Evolutionary conservation across 2,329 filamentous ascomycete genomes (phyloP), one percentile per base, ranked within the genome.

Genomic region (Metarhizium guizhouense): DNA sequence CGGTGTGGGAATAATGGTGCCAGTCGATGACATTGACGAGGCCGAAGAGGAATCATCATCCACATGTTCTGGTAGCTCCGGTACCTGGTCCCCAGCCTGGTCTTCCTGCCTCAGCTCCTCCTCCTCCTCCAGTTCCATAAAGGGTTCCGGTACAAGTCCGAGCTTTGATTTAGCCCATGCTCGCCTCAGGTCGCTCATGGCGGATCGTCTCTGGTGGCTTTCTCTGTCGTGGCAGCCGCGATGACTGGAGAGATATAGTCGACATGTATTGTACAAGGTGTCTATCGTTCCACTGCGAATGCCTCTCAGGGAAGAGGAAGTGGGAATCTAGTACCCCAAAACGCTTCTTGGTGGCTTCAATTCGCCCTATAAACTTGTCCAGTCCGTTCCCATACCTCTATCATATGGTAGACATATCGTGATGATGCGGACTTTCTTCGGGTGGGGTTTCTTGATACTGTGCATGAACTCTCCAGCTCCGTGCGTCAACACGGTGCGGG

Each of bases 11-110:
- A 90, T 86, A 58, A 97, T 81, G n/a, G 93, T 97, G 30, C 92
- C 91, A 3, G 91, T 90, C 1, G 92, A 96, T 3, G 92, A 95
- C 42, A 90, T 86, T n/a, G 91, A 96, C 0, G 72, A 95, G 14
- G 88, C 82, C 8, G 84, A 87, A 1, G 85, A 88, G 14, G 85
- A 88, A 68, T 88, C 86, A 63, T 89, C 81, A 53, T 75, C 77
- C 47, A 70, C 67, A 53, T 74, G 65, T 55, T 74, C 72, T 7
- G 70, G 72, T 54, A 79, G 63, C 60, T 80, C 77, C 30, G 73
- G 64, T 53, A 77, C 68, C 58, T 80, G 75, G 59, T 74, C 71
- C 8, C 25, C 51, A 40, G 18, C 20, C 14, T 40, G 20, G 47
- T 61, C 64, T 55, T 61, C 64, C 56, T 78, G 76, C 38, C 78